These are phyloP conservation scores for Helminthosporium solani DNA, from an alignment of 2,329 filamentous ascomycete species.

Conservation along the genomic window DNA sequence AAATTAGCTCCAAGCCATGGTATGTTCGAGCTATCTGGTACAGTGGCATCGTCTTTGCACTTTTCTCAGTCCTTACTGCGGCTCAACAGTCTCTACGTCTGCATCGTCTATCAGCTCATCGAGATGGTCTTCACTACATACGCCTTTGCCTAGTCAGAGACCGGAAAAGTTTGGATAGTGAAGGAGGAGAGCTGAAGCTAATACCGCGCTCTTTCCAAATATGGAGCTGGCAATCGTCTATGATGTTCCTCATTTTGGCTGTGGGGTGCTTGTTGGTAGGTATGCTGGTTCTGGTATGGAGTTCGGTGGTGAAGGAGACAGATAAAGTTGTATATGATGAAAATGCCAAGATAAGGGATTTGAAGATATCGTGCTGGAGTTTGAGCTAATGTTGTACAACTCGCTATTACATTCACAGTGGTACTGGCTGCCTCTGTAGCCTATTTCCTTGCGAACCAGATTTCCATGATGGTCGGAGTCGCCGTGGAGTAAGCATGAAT, in stretches of 20 bases:
- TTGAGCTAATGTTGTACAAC: neutral
- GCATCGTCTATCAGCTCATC: constrained; percentile 5
- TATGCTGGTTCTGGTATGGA: constrained; percentile 7
- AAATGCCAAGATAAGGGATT: constrained; percentile 2
- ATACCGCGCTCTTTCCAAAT: constrained; percentile 7
- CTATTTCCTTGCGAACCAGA: constrained; percentile 8
- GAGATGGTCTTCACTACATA: constrained; percentile 5
- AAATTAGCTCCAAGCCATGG: constrained; percentile 8
- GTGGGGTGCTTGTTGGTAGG: constrained; percentile 5
- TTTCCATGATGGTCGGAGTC: constrained; percentile 10
- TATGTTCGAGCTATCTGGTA: constrained; percentile 10
- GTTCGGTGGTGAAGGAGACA: constrained; percentile 1
- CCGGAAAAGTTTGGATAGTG: constrained; percentile 8
- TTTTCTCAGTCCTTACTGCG: constrained; percentile 10
- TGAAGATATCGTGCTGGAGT: neutral
- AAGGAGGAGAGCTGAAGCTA: constrained; percentile 5
- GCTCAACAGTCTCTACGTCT: constrained; percentile 8
- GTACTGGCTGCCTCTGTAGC: constrained; percentile 1
- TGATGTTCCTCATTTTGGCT: constrained; percentile 9
- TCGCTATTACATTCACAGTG: constrained; percentile 6
- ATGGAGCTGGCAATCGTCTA: constrained; percentile 8
- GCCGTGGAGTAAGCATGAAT: constrained; percentile 2
- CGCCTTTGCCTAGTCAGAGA: constrained; percentile 9
- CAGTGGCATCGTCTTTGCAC: constrained; percentile 8
- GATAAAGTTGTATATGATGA: constrained; percentile 1